Base-by-base conservation (phyloP, 148 eudicot genomes). In the Heliamphora exappendiculata region DNA sequence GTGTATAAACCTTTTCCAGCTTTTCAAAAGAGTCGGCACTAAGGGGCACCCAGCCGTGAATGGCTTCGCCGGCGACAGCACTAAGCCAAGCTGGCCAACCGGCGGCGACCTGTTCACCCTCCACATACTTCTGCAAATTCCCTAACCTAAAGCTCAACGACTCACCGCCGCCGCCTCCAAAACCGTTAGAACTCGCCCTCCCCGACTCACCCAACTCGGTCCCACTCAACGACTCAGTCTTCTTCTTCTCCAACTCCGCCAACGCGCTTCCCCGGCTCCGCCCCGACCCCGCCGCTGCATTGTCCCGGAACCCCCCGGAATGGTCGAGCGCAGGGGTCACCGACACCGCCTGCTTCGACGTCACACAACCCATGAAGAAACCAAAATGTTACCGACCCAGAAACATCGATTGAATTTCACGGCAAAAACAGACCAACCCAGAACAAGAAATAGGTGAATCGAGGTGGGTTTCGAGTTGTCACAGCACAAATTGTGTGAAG, bases 1-100 rank as follows among this genome's bases (percentile, higher is more conserved):
- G 12, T 24, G 63, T 12, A 33, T 62, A 13, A 39, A 91, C 98
- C 98, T 94, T 94, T 75, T 94, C 97, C 54, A 94, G 84, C 75
- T 94, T 95, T 79, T 95, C 96, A 76, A 84, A 95, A 33, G 89
- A 82, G 74, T 95, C 96, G 16, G 89, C 89, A 49, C 79, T 82
- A 14, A 91, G 91, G 0, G 99, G 99, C 67, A 95, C 88, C 99
- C 96, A 95, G 0, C 97, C 97, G 20, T 89, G 97, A 73, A 95
- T 89, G 51, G 99, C 99, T 76, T 95, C 99, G 33, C 96, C 92
- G 29, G 99, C 97, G 34, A 95, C 99, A 22, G 97, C 96, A 51
- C 88, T 89, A 9, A 95, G 89, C 99, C 99, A 95, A 41, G 96
- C 94, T 19, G 99, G 99, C 99, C 99, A 95, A 1, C 99, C 99